phyloP scores from a whole-genome alignment of 1,284 basidiomycete species.

The Ustilago sp. region DNA sequence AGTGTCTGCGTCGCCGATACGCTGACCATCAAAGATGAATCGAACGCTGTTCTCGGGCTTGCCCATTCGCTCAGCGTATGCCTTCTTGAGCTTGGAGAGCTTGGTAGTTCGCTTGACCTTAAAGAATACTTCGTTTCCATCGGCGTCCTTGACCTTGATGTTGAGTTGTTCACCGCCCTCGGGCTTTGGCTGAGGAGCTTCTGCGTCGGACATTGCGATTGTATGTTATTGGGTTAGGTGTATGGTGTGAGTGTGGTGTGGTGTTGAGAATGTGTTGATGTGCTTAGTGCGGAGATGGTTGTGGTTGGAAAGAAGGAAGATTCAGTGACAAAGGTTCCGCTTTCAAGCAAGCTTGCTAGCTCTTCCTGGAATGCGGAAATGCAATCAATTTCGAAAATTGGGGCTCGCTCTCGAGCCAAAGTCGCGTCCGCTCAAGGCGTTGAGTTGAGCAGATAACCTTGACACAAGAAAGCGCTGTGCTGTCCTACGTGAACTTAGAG shows the following conservation, averaged over 20 bases:
- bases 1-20: conserved; percentile 67
- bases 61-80: conserved; percentile 92
- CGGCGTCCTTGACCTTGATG: conserved; percentile 69
- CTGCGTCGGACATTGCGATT: conserved; percentile 60
- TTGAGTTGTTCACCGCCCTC: conserved; percentile 68
- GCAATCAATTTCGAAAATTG: background rate
- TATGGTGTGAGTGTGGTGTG: background rate
- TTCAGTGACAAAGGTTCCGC: background rate
- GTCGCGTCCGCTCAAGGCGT: conserved; percentile 6
- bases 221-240: background rate
- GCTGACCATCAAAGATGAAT: conserved; percentile 68
- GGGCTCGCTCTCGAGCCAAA: conserved; percentile 1
- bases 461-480: conserved; percentile 13
- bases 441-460: background rate
- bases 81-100: conserved; percentile 90
- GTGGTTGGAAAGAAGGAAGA: conserved; percentile 20
- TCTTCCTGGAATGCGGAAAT: conserved; percentile 4
- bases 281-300: background rate
- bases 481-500: background rate
- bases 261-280: background rate
- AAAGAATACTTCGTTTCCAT: conserved; percentile 93
- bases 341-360: conserved; percentile 9
- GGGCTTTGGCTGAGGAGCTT: conserved; percentile 61
- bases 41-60: conserved; percentile 73
- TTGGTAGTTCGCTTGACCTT: conserved; percentile 97